Percentiles rank a stretch among this genome's conserved stretches.
These are phyloP conservation scores for Rosa rugosa DNA, from an alignment of 306 rosid species.

Conservation along the genomic window DNA sequence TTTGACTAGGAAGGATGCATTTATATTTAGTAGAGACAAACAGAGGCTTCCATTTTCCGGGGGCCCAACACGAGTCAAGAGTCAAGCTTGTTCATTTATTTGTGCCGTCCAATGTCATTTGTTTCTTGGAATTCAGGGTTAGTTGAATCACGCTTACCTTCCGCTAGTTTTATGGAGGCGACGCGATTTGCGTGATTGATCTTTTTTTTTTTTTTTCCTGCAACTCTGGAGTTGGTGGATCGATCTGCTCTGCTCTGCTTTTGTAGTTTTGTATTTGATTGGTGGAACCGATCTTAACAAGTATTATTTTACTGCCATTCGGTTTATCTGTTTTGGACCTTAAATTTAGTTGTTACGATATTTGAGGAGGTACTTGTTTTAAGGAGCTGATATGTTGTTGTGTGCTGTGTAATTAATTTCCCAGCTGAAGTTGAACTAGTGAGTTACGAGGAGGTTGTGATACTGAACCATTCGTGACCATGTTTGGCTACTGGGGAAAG, in stretches of 20 bases:
- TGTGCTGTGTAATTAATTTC: slow-evolving; percentile 4
- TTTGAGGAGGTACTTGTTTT: neutral
- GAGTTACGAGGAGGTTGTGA: neutral
- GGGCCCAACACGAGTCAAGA: neutral
- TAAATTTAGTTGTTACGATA: neutral
- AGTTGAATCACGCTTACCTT: slow-evolving; percentile 7
- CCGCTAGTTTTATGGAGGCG: slow-evolving; percentile 5
- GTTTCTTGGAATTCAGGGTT: neutral
- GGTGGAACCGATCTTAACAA: neutral
- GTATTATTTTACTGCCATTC: neutral
- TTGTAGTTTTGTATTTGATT: neutral
- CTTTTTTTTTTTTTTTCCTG: neutral
- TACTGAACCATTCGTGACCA: neutral
- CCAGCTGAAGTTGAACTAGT: slow-evolving; percentile 7
- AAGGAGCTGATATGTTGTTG: neutral
- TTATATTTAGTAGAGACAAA: neutral
- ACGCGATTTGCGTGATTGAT: slow-evolving; percentile 3
- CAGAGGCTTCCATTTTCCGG: neutral
- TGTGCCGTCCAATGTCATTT: neutral
- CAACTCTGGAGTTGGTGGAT: neutral
- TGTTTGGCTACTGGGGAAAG: slow-evolving; percentile 39
- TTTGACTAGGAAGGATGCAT: neutral
- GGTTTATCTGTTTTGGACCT: neutral
- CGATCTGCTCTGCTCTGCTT: neutral
- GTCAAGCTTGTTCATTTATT: neutral